Base-by-base conservation (phyloP, 2,329 filamentous ascomycete genomes). In the Rhynchosporium secalis region DNA sequence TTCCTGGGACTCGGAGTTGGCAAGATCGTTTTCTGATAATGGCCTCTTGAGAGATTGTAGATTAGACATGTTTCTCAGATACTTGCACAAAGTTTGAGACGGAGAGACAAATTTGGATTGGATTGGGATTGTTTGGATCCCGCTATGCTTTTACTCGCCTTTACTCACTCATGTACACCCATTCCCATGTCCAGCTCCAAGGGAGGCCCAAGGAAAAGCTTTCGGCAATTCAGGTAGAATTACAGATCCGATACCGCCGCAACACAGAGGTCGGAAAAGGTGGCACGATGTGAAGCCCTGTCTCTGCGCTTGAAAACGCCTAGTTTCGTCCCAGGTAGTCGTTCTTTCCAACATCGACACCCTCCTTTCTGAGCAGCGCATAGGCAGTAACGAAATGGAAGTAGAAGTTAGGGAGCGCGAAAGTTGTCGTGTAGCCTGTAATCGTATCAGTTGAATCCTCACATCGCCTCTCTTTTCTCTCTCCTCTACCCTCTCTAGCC, bases 331-430 rank as follows among this genome's bases (percentile, higher is more conserved):
- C 70, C 46, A 86, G 67, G 71, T 77, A 89, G 69, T 88, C 83
- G 58, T 65, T 46, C 79, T 89, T 89, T 40, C 85, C 85, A 20
- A 90, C n/a, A 0, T 78, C 75, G 31, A 88, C 83, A 1, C 86
- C 87, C 74, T 85, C 80, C 70, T 79, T 81, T 63, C 87, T 78
- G 71, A 89, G 70, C 60, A 90, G 84, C 28, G 74, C 77, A 75
- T 90, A 90, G 9, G 83, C 78, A 12, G 79, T 86, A 3, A 74
- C 79, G 13, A 83, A 66, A 71, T 90, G 87, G 75, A 90, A 90
- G 76, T 79, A 87, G 68, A 88, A 74, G 70, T 89, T 87, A 28
- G 86, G 85, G 48, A 86, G 60, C 3, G 75, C 78, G 72, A 80
- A 84, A 3, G 75, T 74, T 46, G 74, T 70, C 28, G 83, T 70